Evolutionary conservation across 2,329 filamentous ascomycete species (phyloP).

Genomic region (Botrytis pseudocinerea): DNA sequence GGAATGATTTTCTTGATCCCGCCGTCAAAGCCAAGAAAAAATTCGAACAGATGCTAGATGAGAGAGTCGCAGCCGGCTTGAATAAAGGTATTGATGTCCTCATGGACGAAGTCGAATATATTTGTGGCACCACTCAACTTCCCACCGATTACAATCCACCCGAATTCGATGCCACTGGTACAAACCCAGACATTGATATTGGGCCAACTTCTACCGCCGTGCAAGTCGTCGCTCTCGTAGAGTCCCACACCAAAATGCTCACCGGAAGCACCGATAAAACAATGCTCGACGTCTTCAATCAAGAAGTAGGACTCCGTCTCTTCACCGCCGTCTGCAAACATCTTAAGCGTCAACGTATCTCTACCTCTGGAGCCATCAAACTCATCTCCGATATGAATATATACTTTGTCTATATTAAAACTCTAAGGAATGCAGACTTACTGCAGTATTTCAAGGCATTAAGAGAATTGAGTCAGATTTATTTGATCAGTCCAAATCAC

Average conservation of each 20-base stretch:
- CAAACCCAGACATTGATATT: constrained; percentile 50
- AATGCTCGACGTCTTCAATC: constrained; percentile 97
- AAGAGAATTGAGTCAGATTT: constrained; percentile 91
- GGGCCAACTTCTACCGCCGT: constrained; percentile 78
- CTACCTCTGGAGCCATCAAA: constrained; percentile 83
- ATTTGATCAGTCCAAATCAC: constrained; percentile 81
- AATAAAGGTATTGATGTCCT: constrained; percentile 98
- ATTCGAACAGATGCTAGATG: constrained; percentile 98
- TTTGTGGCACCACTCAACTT: constrained; percentile 83
- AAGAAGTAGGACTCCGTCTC: constrained; percentile 90
- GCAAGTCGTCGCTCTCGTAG: constrained; percentile 81
- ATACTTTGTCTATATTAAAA: constrained; percentile 82
- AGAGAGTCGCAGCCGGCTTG: constrained; percentile 89
- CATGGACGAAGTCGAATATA: constrained; percentile 97
- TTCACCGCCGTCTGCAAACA: constrained; percentile 96
- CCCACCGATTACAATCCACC: constrained; percentile 87
- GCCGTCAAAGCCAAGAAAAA: constrained; percentile 95
- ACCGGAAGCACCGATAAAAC: constrained; percentile 95
- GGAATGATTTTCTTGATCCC: constrained; percentile 91
- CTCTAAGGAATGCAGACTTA: constrained; percentile 79
- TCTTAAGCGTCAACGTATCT: constrained; percentile 91
- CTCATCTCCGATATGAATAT: constrained; percentile 96
- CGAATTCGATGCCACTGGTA: constrained; percentile 38
- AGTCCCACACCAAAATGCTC: constrained; percentile 88
- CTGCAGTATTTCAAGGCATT: constrained; percentile 89